Evolutionary conservation across 805 yeast species (phyloP).

Genomic region (Candida verbasci): DNA sequence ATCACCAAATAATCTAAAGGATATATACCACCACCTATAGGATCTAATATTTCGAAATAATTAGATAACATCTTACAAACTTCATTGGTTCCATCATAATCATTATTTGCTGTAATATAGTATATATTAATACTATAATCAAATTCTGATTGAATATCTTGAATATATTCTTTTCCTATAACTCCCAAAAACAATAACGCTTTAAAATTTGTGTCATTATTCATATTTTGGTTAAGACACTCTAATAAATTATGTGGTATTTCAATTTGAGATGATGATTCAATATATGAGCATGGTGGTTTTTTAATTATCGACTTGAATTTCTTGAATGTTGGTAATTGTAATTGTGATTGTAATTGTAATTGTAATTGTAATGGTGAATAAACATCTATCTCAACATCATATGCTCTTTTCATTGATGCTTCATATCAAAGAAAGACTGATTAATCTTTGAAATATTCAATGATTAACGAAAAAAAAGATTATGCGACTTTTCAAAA

Average conservation of each 20-base stretch:
- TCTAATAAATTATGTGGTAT: background rate
- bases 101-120: conserved; percentile 8
- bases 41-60: conserved; percentile 25
- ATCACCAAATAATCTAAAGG: conserved; percentile 28
- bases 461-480: background rate
- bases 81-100: conserved; percentile 6
- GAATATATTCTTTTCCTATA: conserved; percentile 28
- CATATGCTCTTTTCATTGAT: conserved; percentile 1
- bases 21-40: conserved; percentile 34
- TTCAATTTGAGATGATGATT: background rate
- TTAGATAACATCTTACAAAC: conserved; percentile 20
- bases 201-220: conserved; percentile 6
- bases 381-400: background rate
- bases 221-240: background rate
- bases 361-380: background rate
- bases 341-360: too few species aligned
- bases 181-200: conserved; percentile 26
- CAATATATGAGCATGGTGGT: background rate
- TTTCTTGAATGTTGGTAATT: background rate
- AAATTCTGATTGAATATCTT: conserved; percentile 1
- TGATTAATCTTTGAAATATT: background rate
- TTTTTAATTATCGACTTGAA: background rate
- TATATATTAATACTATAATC: conserved; percentile 1
- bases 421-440: too few species aligned
- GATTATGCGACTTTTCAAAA: too few species aligned